Percentiles rank a stretch among this genome's conserved stretches.
phyloP scores from a whole-genome alignment of 495 filamentous ascomycete genomes.

The Aspergillus ellipticus region DNA sequence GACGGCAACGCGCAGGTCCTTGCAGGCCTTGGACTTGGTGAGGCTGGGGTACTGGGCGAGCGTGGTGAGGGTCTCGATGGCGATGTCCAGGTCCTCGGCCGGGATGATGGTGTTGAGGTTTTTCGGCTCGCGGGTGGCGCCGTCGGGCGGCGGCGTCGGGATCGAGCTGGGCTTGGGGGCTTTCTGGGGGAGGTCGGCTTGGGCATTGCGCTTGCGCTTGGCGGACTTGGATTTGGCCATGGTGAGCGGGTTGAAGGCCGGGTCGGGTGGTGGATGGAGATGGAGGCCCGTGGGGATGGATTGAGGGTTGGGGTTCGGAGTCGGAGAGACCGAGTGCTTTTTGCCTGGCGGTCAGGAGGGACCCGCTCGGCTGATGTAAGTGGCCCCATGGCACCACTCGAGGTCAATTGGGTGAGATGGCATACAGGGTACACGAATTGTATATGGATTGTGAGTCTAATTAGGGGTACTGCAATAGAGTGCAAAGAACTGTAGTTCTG shows the following conservation, averaged over 20 bases:
- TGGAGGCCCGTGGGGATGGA: not conserved
- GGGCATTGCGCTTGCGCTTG: slow-evolving; percentile 39
- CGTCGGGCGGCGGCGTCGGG: slow-evolving; percentile 32
- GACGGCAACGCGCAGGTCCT: slow-evolving; percentile 35
- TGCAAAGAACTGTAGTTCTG: no score
- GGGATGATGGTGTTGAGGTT: slow-evolving; percentile 30
- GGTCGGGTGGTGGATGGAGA: not conserved
- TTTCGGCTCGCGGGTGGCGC: slow-evolving; percentile 26
- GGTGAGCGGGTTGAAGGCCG: not conserved
- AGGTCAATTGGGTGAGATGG: no score
- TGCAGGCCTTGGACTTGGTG: slow-evolving; percentile 39
- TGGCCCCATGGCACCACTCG: no score
- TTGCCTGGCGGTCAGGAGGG: no score
- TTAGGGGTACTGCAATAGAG: no score
- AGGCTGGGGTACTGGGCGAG: slow-evolving; percentile 34
- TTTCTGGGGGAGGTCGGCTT: slow-evolving; percentile 30
- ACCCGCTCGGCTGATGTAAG: no score
- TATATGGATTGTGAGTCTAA: no score
- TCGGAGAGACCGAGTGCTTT: no score
- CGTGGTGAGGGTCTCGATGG: slow-evolving; percentile 33
- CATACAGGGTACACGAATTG: no score
- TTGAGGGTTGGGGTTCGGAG: no score
- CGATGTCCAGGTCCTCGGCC: slow-evolving; percentile 37
- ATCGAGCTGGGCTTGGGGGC: slow-evolving; percentile 20
- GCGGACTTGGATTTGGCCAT: slow-evolving; percentile 37